Base-by-base conservation (phyloP, 75 land plant species). In the Cupressus sempervirens region DNA sequence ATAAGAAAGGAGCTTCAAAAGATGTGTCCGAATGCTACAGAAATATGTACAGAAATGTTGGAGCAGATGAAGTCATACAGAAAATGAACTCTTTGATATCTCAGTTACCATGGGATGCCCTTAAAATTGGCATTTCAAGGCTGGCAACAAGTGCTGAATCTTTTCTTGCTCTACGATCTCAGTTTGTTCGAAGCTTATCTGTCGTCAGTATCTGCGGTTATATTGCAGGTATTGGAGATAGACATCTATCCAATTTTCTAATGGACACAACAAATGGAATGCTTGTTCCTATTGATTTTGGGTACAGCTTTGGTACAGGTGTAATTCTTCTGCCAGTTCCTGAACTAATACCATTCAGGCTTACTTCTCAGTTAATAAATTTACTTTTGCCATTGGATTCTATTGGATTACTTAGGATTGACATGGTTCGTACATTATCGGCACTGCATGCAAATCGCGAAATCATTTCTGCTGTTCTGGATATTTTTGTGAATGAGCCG, bases 291-390 rank as follows among this genome's bases (percentile, higher is more conserved):
- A 91, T 91, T 54, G 92, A 91, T 79, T 91, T 91, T 85, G 92
- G 92, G 14, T 91, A 91, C 89, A 91, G 92, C 65, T 91, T 91
- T 89, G 92, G 92, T 40, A 91, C 92, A 38, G 88, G 86, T 40
- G 92, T 91, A 38, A 90, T 91, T 68, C 82, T 91, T 38, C 82
- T 91, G 40, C 91, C 91, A 52, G 92, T 91, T 83, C 92, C 92
- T 74, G 92, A 91, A 85, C 87, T 91, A 65, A 86, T 91, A 34
- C 92, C 92, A 46, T 91, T 91, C 80, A 85, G 92, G 40, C 81
- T 91, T 23, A 91, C 92, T 40, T 74, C 85, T 30, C 92, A 91
- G 84, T 88, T 91, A 14, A 87, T 82, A 82, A 91, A 91, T 65
- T 52, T 91, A 48, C 87, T 91, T 30, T 85, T 85, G 15, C 92